Evolutionary conservation across 2,329 filamentous ascomycete species (phyloP).

Genomic region (Cladosporium sp.): DNA sequence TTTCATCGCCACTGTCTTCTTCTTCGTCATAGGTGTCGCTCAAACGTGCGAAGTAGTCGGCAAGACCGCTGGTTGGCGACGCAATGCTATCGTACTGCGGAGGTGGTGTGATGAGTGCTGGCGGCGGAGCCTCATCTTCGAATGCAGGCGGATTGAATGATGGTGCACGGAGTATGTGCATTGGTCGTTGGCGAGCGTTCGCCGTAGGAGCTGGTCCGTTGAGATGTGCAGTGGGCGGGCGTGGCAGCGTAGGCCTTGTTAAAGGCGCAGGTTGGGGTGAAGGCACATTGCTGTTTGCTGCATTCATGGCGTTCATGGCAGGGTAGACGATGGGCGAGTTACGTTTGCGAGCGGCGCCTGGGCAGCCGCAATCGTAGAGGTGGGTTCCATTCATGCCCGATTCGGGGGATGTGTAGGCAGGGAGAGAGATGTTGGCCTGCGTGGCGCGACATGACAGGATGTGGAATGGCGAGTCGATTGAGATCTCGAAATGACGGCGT

Average conservation of each 20-base stretch:
- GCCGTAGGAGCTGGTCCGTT: slow-evolving; percentile 32
- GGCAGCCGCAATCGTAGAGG: slow-evolving; percentile 58
- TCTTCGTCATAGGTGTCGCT: slow-evolving; percentile 55
- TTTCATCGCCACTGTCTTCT: slow-evolving; percentile 36
- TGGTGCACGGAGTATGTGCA: slow-evolving; percentile 76
- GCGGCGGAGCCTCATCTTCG: slow-evolving; percentile 72
- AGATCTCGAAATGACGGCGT: slow-evolving; percentile 88
- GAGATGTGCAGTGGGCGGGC: slow-evolving; percentile 37
- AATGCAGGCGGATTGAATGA: slow-evolving; percentile 87
- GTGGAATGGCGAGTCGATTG: slow-evolving; percentile 91
- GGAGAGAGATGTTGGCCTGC: slow-evolving; percentile 79
- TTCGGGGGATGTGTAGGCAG: slow-evolving; percentile 65
- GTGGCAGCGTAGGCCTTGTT: slow-evolving; percentile 46
- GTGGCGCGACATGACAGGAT: slow-evolving; percentile 92
- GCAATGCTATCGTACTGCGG: slow-evolving; percentile 79
- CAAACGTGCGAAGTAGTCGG: slow-evolving; percentile 81
- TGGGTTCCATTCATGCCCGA: slow-evolving; percentile 25
- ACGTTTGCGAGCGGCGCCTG: slow-evolving; percentile 54
- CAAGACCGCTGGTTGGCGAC: slow-evolving; percentile 63
- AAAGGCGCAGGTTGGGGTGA: slow-evolving; percentile 21
- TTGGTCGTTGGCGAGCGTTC: slow-evolving; percentile 53
- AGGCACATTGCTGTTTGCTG: slow-evolving; percentile 27
- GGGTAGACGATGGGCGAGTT: slow-evolving; percentile 46
- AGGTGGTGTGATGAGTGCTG: slow-evolving; percentile 71
- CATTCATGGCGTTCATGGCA: slow-evolving; percentile 53